phyloP scores from a whole-genome alignment of 2,329 filamentous ascomycete genomes.

The Talaromyces sp. region DNA sequence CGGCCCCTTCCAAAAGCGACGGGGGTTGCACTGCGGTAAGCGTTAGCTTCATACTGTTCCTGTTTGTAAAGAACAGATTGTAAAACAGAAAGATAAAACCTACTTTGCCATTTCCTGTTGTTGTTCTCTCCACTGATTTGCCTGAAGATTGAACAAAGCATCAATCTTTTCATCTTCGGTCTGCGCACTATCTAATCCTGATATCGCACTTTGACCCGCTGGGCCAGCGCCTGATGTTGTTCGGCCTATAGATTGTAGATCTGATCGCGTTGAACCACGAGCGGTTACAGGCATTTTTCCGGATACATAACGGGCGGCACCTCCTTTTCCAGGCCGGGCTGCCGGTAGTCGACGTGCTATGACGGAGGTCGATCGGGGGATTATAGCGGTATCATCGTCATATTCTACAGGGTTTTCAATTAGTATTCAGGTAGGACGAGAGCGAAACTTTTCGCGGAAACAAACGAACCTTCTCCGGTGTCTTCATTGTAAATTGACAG shows the following conservation, averaged over 20 bases:
- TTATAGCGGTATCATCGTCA: constrained; percentile 96
- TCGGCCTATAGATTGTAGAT: constrained; percentile 47
- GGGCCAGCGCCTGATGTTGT: constrained; percentile 32
- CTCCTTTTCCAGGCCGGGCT: constrained; percentile 76
- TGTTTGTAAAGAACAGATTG: constrained; percentile 9
- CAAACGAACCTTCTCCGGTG: constrained; percentile 74
- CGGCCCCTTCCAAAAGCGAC: constrained; percentile 41
- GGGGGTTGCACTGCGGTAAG: constrained; percentile 41
- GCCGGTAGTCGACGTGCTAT: constrained; percentile 84
- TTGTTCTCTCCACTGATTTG: constrained; percentile 87
- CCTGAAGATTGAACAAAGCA: constrained; percentile 86
- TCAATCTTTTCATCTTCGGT: constrained; percentile 93
- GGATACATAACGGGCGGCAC: constrained; percentile 90
- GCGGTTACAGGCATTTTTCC: constrained; percentile 91
- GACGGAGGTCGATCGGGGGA: constrained; percentile 89
- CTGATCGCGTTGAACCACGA: constrained; percentile 70
- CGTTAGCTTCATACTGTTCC: constrained; percentile 21
- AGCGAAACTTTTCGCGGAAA: not conserved
- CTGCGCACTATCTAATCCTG: constrained; percentile 70
- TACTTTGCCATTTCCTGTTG: constrained; percentile 89
- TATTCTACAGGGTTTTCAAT: constrained; percentile 61
- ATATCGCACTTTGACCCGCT: constrained; percentile 53
- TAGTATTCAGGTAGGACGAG: not conserved
- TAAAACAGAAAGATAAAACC: constrained; percentile 25
- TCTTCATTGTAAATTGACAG: constrained; percentile 92